phyloP scores from a whole-genome alignment of 352 stramenopile species.

The Phytophthora hibernalis region DNA sequence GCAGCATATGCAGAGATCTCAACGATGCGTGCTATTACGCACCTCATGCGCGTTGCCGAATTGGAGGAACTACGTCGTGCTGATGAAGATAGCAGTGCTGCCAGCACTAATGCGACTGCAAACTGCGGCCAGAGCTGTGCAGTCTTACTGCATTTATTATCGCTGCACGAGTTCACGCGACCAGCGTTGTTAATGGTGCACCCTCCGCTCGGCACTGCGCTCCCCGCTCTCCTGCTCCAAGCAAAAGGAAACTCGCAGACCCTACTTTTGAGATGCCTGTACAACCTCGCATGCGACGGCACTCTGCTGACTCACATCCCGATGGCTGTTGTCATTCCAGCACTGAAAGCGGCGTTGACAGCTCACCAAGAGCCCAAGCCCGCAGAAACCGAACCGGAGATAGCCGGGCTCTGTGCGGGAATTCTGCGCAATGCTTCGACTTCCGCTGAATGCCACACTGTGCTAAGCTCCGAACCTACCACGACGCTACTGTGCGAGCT shows the following conservation, averaged over 20 bases:
- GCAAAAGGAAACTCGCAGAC: slow-evolving; percentile 40
- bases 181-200: slow-evolving; percentile 28
- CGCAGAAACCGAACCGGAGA: slow-evolving; percentile 23
- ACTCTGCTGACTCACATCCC: slow-evolving; percentile 36
- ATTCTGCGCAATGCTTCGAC: slow-evolving; percentile 69
- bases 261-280: slow-evolving; percentile 63
- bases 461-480: slow-evolving; percentile 48
- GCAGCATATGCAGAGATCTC: slow-evolving; percentile 23
- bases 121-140: slow-evolving; percentile 55
- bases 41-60: slow-evolving; percentile 43
- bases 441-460: slow-evolving; percentile 37
- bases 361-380: slow-evolving; percentile 5
- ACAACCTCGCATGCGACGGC: slow-evolving; percentile 64
- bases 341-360: slow-evolving; percentile 25
- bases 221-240: slow-evolving; percentile 49
- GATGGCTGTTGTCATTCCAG: slow-evolving; percentile 29
- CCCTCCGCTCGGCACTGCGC: slow-evolving; percentile 32
- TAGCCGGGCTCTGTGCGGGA: slow-evolving; percentile 39
- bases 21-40: slow-evolving; percentile 28
- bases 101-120: slow-evolving; percentile 7
- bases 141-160: slow-evolving; percentile 69
- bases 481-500: slow-evolving; percentile 55
- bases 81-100: slow-evolving; percentile 25
- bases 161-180: slow-evolving; percentile 49
- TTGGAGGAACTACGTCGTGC: slow-evolving; percentile 22